Evolutionary conservation across 441 rosid species (phyloP).

Genomic region (Euphorbia schlechtendalii): DNA sequence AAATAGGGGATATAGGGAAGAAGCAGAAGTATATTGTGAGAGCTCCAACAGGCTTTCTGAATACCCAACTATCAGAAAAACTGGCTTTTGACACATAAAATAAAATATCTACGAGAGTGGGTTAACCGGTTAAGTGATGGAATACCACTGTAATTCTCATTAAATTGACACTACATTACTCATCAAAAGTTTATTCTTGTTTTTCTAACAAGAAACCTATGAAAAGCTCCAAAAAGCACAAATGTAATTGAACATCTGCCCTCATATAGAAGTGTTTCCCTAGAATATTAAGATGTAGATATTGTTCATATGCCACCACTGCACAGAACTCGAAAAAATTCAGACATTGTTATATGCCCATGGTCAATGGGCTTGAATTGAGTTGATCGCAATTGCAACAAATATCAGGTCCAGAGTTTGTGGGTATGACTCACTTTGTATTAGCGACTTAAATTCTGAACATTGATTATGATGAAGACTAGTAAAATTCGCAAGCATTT

Average conservation of each 20-base stretch:
- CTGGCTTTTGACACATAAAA: background rate
- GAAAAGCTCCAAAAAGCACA: background rate
- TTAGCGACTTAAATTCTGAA: background rate
- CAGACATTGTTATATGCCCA: no score
- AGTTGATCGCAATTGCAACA: background rate
- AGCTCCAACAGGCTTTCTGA: background rate
- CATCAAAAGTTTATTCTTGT: background rate
- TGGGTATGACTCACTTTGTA: background rate
- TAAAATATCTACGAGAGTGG: background rate
- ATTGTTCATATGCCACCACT: no score
- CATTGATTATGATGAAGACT: background rate
- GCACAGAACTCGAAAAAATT: no score
- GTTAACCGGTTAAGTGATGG: no score
- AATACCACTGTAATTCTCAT: background rate
- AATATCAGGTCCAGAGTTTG: background rate
- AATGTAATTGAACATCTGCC: background rate
- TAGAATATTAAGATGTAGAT: background rate
- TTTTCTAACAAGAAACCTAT: background rate
- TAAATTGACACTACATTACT: background rate
- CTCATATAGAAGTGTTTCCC: background rate
- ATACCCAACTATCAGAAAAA: background rate
- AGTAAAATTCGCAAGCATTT: constrained; percentile 2
- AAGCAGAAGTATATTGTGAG: background rate
- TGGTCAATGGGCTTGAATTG: background rate
- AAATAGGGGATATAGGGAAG: background rate